Evolutionary conservation across 2,329 filamentous ascomycete genomes (phyloP).

Genomic region (Aspergillus eucalypticola): DNA sequence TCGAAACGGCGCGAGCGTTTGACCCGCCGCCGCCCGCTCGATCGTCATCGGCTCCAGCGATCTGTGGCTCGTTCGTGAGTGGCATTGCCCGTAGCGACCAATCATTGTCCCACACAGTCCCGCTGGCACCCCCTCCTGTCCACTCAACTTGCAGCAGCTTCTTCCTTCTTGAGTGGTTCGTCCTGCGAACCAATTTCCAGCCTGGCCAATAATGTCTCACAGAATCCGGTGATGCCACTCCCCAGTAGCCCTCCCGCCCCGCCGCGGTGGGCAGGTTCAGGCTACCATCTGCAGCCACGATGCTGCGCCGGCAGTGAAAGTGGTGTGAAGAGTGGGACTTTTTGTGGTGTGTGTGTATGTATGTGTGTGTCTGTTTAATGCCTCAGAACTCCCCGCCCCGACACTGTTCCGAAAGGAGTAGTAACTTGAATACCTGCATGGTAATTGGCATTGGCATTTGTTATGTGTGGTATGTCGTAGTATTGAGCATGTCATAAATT

Average conservation of each 20-base stretch:
- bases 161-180: background rate
- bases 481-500: background rate
- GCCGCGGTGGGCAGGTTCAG: slow-evolving; percentile 6
- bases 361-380: background rate
- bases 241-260: slow-evolving; percentile 7
- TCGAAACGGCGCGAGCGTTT: slow-evolving; percentile 33
- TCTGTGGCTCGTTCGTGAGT: slow-evolving; percentile 31
- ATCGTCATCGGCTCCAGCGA: slow-evolving; percentile 38
- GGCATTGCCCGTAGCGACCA: background rate
- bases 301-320: background rate
- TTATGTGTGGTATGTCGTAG: background rate
- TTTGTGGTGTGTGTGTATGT: no score
- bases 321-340: background rate
- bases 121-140: slow-evolving; percentile 20
- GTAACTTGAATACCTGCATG: background rate
- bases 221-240: background rate
- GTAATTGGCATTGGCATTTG: background rate
- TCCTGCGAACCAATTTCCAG: slow-evolving; percentile 2
- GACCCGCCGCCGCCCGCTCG: slow-evolving; percentile 25
- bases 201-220: background rate
- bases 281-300: slow-evolving; percentile 11
- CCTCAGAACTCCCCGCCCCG: background rate
- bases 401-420: background rate
- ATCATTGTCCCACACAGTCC: background rate
- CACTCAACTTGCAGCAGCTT: slow-evolving; percentile 25